Evolutionary conservation across 2,329 filamentous ascomycete genomes (phyloP).

Genomic region (Pseudocercospora macadamiae): DNA sequence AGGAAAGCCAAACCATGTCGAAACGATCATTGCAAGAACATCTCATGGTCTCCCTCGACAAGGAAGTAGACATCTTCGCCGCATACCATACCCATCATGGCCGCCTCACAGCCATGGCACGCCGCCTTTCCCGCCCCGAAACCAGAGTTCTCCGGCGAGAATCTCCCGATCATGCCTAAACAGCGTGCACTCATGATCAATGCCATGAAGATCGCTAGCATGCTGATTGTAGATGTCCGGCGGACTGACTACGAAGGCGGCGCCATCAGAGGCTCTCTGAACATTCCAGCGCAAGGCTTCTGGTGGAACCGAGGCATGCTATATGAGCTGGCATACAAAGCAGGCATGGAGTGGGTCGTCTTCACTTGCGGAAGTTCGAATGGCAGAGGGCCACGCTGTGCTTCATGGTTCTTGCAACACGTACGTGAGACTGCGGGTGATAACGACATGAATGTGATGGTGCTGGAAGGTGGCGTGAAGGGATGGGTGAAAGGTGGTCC

Average conservation of each 20-base stretch:
- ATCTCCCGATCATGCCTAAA: constrained; percentile 39
- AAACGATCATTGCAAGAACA: no score
- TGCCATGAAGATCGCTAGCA: constrained; percentile 40
- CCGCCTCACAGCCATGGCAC: constrained; percentile 41
- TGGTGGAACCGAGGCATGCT: constrained; percentile 50
- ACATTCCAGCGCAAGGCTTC: constrained; percentile 53
- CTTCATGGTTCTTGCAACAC: constrained; percentile 41
- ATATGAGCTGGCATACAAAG: constrained; percentile 48
- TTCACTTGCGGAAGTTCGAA: constrained; percentile 49
- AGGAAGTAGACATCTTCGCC: not conserved
- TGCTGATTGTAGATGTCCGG: constrained; percentile 50
- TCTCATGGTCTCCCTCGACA: no score
- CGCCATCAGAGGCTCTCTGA: constrained; percentile 49
- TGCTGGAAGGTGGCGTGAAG: constrained; percentile 49
- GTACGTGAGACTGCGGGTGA: constrained; percentile 40
- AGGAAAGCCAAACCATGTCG: no score
- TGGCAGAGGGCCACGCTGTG: constrained; percentile 39
- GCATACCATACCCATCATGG: constrained; percentile 18
- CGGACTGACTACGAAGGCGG: constrained; percentile 54
- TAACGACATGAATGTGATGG: constrained; percentile 45
- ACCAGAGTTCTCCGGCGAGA: constrained; percentile 37
- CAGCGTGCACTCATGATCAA: constrained; percentile 41
- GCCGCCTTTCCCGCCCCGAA: constrained; percentile 47
- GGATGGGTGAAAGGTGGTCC: constrained; percentile 49
- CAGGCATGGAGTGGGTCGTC: constrained; percentile 49